Evolutionary conservation across 169 alveolate genomes (phyloP), one percentile per base, ranked within the genome.

Genomic region (Plasmodium gaboni): DNA sequence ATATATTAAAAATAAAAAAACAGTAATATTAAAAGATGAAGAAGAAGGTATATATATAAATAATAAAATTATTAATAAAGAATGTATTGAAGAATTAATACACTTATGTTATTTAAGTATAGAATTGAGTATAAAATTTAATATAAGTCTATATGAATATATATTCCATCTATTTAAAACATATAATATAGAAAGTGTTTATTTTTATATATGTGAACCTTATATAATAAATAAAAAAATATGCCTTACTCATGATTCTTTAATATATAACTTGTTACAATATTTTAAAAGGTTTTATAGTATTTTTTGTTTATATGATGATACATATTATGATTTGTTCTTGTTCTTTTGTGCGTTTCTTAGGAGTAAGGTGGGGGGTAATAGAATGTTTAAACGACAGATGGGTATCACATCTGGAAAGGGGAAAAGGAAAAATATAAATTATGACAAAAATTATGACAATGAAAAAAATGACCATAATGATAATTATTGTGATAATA

Each of bases 251-350:
- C 72, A 80, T 72, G 22, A 68, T 17, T 19, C 64, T 1, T 5
- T 80, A 12, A 71, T 68, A 71, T n/a, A 15, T 13, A 80, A 60
- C 19, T 17, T 80, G 19, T 13, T 71, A 1, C 60, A 67, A 0
- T 42, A 68, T 26, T 80, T 80, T 15, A 80, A 69, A 13, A 19
- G 63, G 13, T 48, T 80, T 17, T 80, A 80, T 74, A 13, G 55
- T 8, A 48, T 68, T 5, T 80, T 68, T 46, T 80, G 65, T 15
- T 28, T 51, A 5, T 68, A 68, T 26, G 83, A 80, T 17, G 90
- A 80, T 44, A 67, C 59, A 2, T 67, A 61, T 68, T 80, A 80
- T 44, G 90, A 80, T 12, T 22, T 80, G 64, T 80, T 68, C 59
- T 17, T 80, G 17, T 80, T 80, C 19, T 80, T 80, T 50, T 68